Conservation (phyloP, 352 stramenopile genomes). For the Elongisporangium prolatum region DNA sequence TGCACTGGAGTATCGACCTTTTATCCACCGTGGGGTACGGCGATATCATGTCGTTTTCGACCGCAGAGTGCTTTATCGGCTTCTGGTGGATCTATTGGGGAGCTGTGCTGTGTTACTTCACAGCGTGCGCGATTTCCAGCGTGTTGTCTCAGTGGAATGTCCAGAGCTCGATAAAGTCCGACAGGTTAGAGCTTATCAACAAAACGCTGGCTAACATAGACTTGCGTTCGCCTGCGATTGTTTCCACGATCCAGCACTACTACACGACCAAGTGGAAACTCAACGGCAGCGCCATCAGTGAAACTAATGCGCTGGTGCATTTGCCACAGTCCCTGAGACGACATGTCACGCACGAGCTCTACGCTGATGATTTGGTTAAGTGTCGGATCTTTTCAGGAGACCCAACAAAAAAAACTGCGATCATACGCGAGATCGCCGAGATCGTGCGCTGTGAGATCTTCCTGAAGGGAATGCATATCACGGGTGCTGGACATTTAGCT, state of each 20-base stretch:
- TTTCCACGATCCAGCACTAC: slow-evolving; percentile 26
- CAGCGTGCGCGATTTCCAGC: slow-evolving; percentile 27
- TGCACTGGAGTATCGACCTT: slow-evolving; percentile 47
- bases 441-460: slow-evolving; percentile 32
- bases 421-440: slow-evolving; percentile 5
- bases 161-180: slow-evolving; percentile 15
- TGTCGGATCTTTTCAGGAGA: slow-evolving; percentile 17
- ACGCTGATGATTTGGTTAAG: slow-evolving; percentile 10
- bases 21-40: slow-evolving; percentile 42
- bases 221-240: slow-evolving; percentile 15
- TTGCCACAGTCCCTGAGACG: slow-evolving; percentile 23
- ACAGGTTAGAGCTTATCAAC: slow-evolving; percentile 35
- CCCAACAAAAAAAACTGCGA: background rate
- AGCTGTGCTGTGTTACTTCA: slow-evolving; percentile 43
- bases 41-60: slow-evolving; percentile 35
- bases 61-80: slow-evolving; percentile 23
- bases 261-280: slow-evolving; percentile 47
- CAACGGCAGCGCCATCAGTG: slow-evolving; percentile 30
- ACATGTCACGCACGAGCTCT: slow-evolving; percentile 11
- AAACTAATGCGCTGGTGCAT: slow-evolving; percentile 27
- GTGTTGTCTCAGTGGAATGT: slow-evolving; percentile 25
- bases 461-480: slow-evolving; percentile 25
- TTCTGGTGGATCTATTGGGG: slow-evolving; percentile 38
- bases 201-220: slow-evolving; percentile 17
- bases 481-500: slow-evolving; percentile 22